Percentiles rank a stretch among this genome's conserved stretches.
phyloP scores from a whole-genome alignment of 2,329 filamentous ascomycete species.

The Hypoxylon sp. region DNA sequence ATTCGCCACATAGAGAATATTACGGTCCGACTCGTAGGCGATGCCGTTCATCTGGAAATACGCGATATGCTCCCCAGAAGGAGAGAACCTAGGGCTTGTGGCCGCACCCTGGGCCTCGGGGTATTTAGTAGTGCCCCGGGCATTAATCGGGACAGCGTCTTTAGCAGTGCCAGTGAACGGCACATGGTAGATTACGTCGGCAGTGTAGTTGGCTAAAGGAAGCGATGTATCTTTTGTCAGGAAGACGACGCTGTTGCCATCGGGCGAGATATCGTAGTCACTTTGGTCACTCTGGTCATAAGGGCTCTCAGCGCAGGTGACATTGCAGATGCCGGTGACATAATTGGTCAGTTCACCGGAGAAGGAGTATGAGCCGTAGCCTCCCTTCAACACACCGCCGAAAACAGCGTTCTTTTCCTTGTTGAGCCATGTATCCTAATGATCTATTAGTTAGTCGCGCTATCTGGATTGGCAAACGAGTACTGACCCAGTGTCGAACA shows the following conservation, averaged over 20 bases:
- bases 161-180: conserved; percentile 50
- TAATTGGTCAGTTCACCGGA: conserved; percentile 53
- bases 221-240: conserved; percentile 67
- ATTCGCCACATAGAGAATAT: conserved; percentile 52
- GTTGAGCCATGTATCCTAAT: conserved; percentile 63
- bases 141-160: conserved; percentile 53
- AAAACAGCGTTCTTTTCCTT: conserved; percentile 70
- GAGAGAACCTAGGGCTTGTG: conserved; percentile 63
- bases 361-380: conserved; percentile 47
- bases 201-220: conserved; percentile 67
- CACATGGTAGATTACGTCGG: conserved; percentile 53
- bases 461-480: neutral
- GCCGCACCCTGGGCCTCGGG: conserved; percentile 53
- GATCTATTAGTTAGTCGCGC: conserved; percentile 20
- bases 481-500: conserved; percentile 66
- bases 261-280: conserved; percentile 69
- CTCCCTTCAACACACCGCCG: conserved; percentile 63
- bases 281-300: conserved; percentile 66
- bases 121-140: conserved; percentile 50
- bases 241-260: conserved; percentile 63
- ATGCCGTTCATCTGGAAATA: conserved; percentile 72
- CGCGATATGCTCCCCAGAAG: conserved; percentile 67
- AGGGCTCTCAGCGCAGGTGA: conserved; percentile 58
- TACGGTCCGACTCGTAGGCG: conserved; percentile 66
- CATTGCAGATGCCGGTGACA: conserved; percentile 52